phyloP scores from a whole-genome alignment of 2,329 filamentous ascomycete species.

The Colletotrichum caudatum region DNA sequence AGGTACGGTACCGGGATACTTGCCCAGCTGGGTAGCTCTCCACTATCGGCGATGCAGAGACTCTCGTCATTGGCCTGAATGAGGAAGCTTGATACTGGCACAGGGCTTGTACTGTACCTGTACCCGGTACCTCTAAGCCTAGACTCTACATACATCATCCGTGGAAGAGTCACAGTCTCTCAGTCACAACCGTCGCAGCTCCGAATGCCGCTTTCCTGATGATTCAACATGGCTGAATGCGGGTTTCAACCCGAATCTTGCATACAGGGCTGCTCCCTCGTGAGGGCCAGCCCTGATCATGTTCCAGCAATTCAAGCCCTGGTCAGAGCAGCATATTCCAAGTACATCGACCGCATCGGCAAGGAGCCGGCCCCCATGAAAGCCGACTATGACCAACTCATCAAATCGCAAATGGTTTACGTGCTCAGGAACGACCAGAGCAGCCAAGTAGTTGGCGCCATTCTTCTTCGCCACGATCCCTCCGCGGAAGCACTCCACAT shows the following conservation, averaged over 20 bases:
- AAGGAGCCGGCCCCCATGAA: constrained; percentile 53
- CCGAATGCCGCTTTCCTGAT: background rate
- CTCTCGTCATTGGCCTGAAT: background rate
- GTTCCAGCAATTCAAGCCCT: constrained; percentile 49
- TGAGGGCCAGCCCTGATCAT: constrained; percentile 34
- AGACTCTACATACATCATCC: background rate
- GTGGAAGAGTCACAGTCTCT: background rate
- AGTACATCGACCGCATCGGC: constrained; percentile 52
- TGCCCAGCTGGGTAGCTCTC: background rate
- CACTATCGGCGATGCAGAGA: background rate
- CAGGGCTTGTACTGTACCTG: background rate
- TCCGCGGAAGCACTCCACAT: background rate
- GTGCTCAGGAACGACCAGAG: constrained; percentile 39
- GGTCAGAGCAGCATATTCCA: constrained; percentile 49
- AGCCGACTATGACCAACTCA: constrained; percentile 48
- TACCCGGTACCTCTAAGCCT: background rate
- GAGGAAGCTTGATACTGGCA: background rate
- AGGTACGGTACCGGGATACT: too few relatives aligned
- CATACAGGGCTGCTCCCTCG: background rate
- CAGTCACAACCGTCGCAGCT: background rate
- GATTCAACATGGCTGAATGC: background rate
- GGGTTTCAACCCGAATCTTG: background rate
- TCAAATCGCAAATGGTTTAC: constrained; percentile 46
- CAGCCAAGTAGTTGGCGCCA: background rate
- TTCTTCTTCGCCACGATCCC: constrained; percentile 1